Percentiles rank a stretch among this genome's conserved stretches.
Evolutionary conservation across 176 grass and related monocot genomes (phyloP).

Genomic region (Musa schizocarpa): DNA sequence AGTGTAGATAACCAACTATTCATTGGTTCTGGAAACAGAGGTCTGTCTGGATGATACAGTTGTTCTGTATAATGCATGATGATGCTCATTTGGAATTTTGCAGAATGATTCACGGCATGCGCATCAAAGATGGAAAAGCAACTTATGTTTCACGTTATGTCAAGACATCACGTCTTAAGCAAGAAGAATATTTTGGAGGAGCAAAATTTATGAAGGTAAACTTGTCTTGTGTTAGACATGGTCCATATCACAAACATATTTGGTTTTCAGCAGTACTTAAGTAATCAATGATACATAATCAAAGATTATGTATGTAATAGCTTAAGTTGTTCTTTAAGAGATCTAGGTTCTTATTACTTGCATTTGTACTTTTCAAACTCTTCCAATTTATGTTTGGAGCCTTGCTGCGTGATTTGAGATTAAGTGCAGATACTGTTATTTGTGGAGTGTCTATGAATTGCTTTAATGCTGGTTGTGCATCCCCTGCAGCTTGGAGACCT

Average conservation of each 20-base stretch:
- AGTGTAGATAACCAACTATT: not conserved
- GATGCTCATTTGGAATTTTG: slow-evolving; percentile 7
- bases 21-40: not conserved
- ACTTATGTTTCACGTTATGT: slow-evolving; percentile 93
- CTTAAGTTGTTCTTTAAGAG: no score
- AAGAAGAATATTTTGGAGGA: slow-evolving; percentile 87
- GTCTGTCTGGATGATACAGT: no score
- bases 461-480: no score
- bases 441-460: no score
- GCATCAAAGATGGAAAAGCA: slow-evolving; percentile 89
- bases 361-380: no score
- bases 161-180: slow-evolving; percentile 77
- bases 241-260: not conserved
- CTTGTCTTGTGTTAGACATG: not conserved
- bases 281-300: not conserved
- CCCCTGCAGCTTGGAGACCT: no score
- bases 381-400: no score
- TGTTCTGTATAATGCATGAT: not conserved
- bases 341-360: no score
- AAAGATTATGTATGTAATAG: no score
- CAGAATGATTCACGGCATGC: slow-evolving; percentile 97
- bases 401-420: no score
- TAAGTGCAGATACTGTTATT: no score
- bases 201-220: slow-evolving; percentile 90
- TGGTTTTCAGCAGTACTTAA: not conserved